These are phyloP conservation scores for Colletotrichum lupini DNA, from an alignment of 2,329 filamentous ascomycete genomes.

Conservation along the genomic window DNA sequence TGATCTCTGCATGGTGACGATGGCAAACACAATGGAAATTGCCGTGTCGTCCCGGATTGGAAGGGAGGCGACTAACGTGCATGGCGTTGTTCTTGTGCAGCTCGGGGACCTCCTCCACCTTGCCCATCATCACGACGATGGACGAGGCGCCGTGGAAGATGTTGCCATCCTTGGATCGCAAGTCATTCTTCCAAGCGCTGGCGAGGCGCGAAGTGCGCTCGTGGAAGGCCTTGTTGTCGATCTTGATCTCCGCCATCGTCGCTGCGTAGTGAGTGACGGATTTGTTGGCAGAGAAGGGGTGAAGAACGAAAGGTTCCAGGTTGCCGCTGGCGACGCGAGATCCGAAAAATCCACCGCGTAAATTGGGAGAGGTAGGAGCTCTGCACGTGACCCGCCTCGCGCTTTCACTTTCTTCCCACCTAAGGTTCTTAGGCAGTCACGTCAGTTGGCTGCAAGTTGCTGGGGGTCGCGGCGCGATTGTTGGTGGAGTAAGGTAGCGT, in stretches of 20 bases:
- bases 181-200: constrained; percentile 95
- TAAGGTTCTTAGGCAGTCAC: not conserved
- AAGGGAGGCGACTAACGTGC: constrained; percentile 73
- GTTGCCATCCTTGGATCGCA: constrained; percentile 78
- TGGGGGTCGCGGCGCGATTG: not conserved
- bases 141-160: constrained; percentile 89
- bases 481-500: not conserved
- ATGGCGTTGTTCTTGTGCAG: constrained; percentile 98
- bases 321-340: constrained; percentile 48
- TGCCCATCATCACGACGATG: constrained; percentile 92
- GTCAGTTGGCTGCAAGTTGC: not conserved
- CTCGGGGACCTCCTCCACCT: constrained; percentile 86
- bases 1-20: not conserved
- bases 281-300: constrained; percentile 20
- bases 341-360: constrained; percentile 56
- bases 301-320: constrained; percentile 25
- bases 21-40: not conserved
- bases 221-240: constrained; percentile 94
- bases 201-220: constrained; percentile 90
- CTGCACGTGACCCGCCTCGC: constrained; percentile 48
- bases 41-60: constrained; percentile 30
- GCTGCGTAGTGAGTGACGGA: constrained; percentile 43
- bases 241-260: constrained; percentile 85
- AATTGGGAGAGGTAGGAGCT: constrained; percentile 45
- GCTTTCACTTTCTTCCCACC: not conserved